Conservation (phyloP, 768 basidiomycete species). For the Lactifluus hygrophoroides region DNA sequence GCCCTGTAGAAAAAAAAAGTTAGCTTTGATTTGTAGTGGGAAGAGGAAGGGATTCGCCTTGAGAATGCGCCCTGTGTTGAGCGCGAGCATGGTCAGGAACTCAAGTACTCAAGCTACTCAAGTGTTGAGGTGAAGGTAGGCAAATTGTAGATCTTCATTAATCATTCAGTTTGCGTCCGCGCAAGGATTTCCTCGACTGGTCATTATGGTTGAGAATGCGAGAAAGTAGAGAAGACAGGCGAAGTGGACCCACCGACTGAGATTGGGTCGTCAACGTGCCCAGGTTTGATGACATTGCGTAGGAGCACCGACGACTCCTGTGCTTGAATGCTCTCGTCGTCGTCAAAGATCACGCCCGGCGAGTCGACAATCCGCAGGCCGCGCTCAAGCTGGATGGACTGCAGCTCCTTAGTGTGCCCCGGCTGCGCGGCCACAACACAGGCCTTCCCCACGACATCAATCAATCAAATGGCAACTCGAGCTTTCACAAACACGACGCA, state of each 20-base stretch:
- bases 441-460: slow-evolving; percentile 37
- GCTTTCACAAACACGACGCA: slow-evolving; percentile 22
- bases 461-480: not conserved
- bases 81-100: slow-evolving; percentile 84
- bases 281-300: slow-evolving; percentile 84
- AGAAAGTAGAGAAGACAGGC: too few relatives aligned
- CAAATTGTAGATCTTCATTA: slow-evolving; percentile 81
- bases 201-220: not conserved
- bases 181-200: slow-evolving; percentile 80
- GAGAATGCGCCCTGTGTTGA: slow-evolving; percentile 71
- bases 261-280: slow-evolving; percentile 85
- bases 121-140: slow-evolving; percentile 63
- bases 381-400: slow-evolving; percentile 87
- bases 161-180: slow-evolving; percentile 58
- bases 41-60: slow-evolving; percentile 45
- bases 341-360: slow-evolving; percentile 95
- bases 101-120: too few relatives aligned
- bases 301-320: slow-evolving; percentile 54
- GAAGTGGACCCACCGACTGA: slow-evolving; percentile 56
- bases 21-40: too few relatives aligned
- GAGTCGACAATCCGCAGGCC: slow-evolving; percentile 91
- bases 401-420: slow-evolving; percentile 87
- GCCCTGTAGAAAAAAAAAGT: slow-evolving; percentile 42
- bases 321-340: slow-evolving; percentile 48
- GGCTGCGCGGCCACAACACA: slow-evolving; percentile 93